Evolutionary conservation across 2,329 filamentous ascomycete genomes (phyloP).

Genomic region (Karstenula rhodostoma): DNA sequence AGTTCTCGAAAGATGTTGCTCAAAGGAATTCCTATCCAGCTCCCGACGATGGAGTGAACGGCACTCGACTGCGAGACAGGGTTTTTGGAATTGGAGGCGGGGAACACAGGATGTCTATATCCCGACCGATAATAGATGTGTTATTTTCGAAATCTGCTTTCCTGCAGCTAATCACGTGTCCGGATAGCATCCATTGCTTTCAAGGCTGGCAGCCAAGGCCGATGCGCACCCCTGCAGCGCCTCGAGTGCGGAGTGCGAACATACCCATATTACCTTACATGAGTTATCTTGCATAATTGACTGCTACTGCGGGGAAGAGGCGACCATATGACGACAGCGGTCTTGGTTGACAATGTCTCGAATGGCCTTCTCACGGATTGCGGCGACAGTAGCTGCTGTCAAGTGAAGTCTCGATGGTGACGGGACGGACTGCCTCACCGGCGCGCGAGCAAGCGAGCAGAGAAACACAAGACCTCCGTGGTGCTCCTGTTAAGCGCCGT

Average conservation of each 20-base stretch:
- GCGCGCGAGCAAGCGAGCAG: conserved; percentile 16
- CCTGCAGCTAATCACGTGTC: neutral
- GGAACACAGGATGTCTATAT: neutral
- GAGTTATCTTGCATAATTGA: neutral
- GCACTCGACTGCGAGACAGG: neutral
- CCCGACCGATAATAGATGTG: neutral
- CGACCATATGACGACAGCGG: conserved; percentile 9
- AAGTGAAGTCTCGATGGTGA: conserved; percentile 1
- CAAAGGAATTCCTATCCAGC: neutral
- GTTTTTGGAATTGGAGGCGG: neutral
- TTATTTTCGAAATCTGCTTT: neutral
- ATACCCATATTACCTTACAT: conserved; percentile 12
- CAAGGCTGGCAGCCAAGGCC: neutral
- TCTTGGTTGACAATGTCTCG: neutral
- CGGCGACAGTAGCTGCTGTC: neutral
- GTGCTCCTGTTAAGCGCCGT: conserved; percentile 23
- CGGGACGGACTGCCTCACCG: conserved; percentile 23
- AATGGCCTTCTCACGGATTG: neutral
- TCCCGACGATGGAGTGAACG: neutral
- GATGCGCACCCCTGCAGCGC: conserved; percentile 8
- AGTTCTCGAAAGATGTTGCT: neutral
- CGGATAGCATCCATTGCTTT: conserved; percentile 5
- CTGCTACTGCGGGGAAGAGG: conserved; percentile 3
- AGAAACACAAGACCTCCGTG: neutral
- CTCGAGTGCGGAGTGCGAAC: neutral